phyloP scores from a whole-genome alignment of 2,329 filamentous ascomycete genomes.

The Sporothrix inflata region DNA sequence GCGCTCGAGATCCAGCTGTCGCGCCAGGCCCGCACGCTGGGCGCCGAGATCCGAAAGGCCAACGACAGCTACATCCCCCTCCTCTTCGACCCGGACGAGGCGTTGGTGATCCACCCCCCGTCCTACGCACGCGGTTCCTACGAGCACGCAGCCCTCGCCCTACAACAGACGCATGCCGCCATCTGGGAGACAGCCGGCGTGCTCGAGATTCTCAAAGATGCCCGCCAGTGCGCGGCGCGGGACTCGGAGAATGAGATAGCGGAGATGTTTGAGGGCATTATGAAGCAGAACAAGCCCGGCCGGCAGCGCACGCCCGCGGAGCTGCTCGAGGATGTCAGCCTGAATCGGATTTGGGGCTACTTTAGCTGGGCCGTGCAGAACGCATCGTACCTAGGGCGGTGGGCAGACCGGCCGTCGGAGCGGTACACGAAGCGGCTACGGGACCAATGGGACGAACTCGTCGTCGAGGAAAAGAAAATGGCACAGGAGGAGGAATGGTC shows the following conservation, averaged over 20 bases:
- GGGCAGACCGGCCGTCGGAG: conserved; percentile 27
- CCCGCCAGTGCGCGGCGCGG: conserved; percentile 27
- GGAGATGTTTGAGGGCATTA: neutral
- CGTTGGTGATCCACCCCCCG: neutral
- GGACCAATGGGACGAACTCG: too few species aligned
- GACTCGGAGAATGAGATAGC: conserved; percentile 23
- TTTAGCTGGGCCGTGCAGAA: conserved; percentile 34
- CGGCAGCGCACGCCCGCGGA: conserved; percentile 23
- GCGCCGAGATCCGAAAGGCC: neutral
- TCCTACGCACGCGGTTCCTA: conserved; percentile 23
- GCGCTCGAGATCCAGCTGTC: neutral
- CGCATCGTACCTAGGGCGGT: conserved; percentile 34
- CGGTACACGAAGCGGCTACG: neutral
- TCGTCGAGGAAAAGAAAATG: too few species aligned
- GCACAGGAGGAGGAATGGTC: too few species aligned
- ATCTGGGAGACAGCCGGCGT: conserved; percentile 36
- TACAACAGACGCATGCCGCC: conserved; percentile 35
- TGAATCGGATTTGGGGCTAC: conserved; percentile 33
- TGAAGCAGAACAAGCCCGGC: neutral
- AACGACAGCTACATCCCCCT: neutral
- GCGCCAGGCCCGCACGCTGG: neutral
- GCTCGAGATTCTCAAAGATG: conserved; percentile 35
- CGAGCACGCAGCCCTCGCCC: conserved; percentile 32
- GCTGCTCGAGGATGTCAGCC: conserved; percentile 28
- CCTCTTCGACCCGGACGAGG: conserved; percentile 15